These are phyloP conservation scores for Striga asiatica DNA, from an alignment of 257 asterid genomes.

Conservation along the genomic window DNA sequence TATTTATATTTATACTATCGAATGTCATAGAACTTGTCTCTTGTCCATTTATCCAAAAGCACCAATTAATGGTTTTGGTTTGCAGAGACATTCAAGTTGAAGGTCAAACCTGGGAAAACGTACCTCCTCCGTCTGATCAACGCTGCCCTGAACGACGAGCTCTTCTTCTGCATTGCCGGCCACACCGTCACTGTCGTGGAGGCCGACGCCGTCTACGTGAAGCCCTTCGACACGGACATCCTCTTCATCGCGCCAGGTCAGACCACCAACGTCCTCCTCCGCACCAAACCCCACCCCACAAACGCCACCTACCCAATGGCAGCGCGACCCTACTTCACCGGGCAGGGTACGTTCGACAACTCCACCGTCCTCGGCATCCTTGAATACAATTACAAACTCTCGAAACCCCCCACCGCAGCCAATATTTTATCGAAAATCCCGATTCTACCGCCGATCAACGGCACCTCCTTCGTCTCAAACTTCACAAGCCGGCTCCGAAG, in stretches of 20 bases:
- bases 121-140: constrained; percentile 25
- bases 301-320: constrained; percentile 21
- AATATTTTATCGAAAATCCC: constrained; percentile 19
- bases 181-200: constrained; percentile 52
- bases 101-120: constrained; percentile 23
- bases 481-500: constrained; percentile 33
- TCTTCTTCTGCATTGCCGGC: constrained; percentile 44
- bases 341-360: constrained; percentile 37
- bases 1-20: too few species aligned
- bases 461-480: constrained; percentile 27
- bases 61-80: neutral
- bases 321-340: constrained; percentile 50
- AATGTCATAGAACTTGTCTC: too few species aligned
- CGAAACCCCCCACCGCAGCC: constrained; percentile 21
- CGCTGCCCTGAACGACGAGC: constrained; percentile 44
- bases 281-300: constrained; percentile 24
- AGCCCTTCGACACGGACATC: constrained; percentile 41
- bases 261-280: constrained; percentile 38
- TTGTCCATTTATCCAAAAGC: neutral
- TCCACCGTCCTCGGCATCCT: constrained; percentile 45
- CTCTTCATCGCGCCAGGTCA: constrained; percentile 33
- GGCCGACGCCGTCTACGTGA: constrained; percentile 27
- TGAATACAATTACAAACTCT: constrained; percentile 32
- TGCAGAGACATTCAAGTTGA: neutral
- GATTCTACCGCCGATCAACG: constrained; percentile 31